These are phyloP conservation scores for Tricholoma matsutake DNA, from an alignment of 768 basidiomycete species.

Conservation along the genomic window DNA sequence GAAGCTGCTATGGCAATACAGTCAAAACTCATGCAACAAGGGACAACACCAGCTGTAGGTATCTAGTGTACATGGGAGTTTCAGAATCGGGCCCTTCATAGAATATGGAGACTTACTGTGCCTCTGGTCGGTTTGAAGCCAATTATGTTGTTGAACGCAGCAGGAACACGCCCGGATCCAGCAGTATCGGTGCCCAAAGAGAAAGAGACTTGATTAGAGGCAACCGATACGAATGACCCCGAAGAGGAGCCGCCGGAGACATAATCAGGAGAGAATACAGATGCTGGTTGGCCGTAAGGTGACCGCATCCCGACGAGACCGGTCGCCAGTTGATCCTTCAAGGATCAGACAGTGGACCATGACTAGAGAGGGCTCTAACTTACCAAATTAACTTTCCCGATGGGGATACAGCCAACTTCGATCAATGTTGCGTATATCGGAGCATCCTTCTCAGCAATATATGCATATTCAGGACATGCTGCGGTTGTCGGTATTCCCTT, in stretches of 20 bases:
- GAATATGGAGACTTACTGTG: background rate
- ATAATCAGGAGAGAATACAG: background rate
- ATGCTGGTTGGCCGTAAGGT: constrained; percentile 1
- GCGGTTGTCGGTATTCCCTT: background rate
- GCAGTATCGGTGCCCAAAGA: constrained; percentile 1
- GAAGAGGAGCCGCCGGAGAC: constrained; percentile 1
- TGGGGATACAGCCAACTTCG: background rate
- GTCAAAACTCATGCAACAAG: background rate
- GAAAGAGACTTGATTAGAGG: constrained; percentile 1
- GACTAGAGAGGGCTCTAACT: background rate
- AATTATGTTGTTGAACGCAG: constrained; percentile 2
- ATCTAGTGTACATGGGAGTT: background rate
- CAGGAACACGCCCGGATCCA: background rate
- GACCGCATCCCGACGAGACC: constrained; percentile 2
- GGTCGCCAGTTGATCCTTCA: background rate
- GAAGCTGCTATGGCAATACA: constrained; percentile 1
- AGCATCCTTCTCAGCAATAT: background rate
- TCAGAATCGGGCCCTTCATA: background rate
- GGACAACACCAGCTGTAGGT: background rate
- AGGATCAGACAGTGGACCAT: background rate
- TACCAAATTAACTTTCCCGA: background rate
- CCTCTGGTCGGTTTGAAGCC: background rate
- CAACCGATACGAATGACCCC: background rate
- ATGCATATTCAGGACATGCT: constrained; percentile 1
- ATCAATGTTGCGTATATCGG: background rate